Conservation (phyloP, 2,329 filamentous ascomycete species). For the Talaromyces sp. region DNA sequence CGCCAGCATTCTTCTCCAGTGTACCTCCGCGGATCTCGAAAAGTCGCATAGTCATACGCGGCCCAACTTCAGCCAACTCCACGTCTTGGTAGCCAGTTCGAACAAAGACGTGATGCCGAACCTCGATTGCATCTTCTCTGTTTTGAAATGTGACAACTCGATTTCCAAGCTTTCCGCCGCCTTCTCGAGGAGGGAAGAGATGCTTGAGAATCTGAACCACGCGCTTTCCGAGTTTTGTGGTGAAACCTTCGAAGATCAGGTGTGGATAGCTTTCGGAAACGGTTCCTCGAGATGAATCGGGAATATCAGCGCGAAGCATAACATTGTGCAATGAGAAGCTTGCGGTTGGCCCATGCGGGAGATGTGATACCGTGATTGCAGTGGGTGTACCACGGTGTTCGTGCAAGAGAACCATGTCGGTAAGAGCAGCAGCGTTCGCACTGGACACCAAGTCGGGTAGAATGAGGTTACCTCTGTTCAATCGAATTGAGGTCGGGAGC, state of each 20-base stretch:
- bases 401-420: constrained; percentile 81
- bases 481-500: constrained; percentile 76
- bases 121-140: constrained; percentile 81
- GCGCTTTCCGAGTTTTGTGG: constrained; percentile 71
- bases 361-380: constrained; percentile 79
- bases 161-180: constrained; percentile 75
- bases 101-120: constrained; percentile 91
- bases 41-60: constrained; percentile 92
- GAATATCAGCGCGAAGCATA: constrained; percentile 86
- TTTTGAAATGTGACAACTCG: constrained; percentile 93
- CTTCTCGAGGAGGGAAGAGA: constrained; percentile 84
- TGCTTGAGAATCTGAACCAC: constrained; percentile 91
- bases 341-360: constrained; percentile 82
- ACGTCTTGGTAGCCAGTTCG: constrained; percentile 86
- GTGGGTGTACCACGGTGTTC: constrained; percentile 92
- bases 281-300: constrained; percentile 78
- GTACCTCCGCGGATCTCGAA: constrained; percentile 93
- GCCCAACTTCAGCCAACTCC: constrained; percentile 83
- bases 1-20: constrained; percentile 81
- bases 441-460: constrained; percentile 80
- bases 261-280: constrained; percentile 92
- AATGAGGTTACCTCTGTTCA: constrained; percentile 89
- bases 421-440: constrained; percentile 74
- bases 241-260: constrained; percentile 92
- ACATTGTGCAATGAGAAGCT: constrained; percentile 92